phyloP scores from a whole-genome alignment of 805 yeast genomes.

The Candida andamanensis region DNA sequence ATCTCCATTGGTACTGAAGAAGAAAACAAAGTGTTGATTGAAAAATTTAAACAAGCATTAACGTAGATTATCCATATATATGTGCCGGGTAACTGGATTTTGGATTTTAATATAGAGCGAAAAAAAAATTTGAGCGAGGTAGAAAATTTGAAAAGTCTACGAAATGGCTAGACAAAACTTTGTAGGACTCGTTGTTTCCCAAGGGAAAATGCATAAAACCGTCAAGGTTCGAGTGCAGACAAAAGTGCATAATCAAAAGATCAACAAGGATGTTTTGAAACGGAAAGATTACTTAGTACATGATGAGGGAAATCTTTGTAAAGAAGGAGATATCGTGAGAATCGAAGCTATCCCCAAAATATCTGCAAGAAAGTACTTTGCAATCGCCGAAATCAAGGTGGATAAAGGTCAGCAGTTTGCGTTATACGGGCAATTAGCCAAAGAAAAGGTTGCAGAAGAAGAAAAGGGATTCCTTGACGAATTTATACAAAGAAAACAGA shows the following conservation, averaged over 20 bases:
- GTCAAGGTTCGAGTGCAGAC: slow-evolving; percentile 87
- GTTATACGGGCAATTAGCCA: slow-evolving; percentile 68
- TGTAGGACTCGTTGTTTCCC: slow-evolving; percentile 89
- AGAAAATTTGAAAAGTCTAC: too few species aligned
- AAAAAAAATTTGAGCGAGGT: too few species aligned
- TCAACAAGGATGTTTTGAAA: slow-evolving; percentile 70
- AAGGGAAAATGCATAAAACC: slow-evolving; percentile 94
- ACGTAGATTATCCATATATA: too few species aligned
- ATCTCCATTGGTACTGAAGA: slow-evolving; percentile 79
- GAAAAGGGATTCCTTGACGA: slow-evolving; percentile 52
- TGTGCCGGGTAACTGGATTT: background rate
- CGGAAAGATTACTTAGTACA: slow-evolving; percentile 87
- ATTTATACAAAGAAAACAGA: slow-evolving; percentile 44
- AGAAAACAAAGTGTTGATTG: slow-evolving; percentile 60
- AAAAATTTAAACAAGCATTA: slow-evolving; percentile 32
- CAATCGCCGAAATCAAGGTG: slow-evolving; percentile 85
- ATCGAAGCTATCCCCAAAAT: slow-evolving; percentile 85
- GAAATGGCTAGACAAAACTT: slow-evolving; percentile 85
- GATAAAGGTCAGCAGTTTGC: slow-evolving; percentile 92
- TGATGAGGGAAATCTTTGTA: slow-evolving; percentile 86
- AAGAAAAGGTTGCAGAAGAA: slow-evolving; percentile 58
- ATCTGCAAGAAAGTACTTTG: slow-evolving; percentile 76
- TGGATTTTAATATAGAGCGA: background rate
- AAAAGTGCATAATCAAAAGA: slow-evolving; percentile 61
- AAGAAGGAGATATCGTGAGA: slow-evolving; percentile 94